Conservation (phyloP, 2,329 filamentous ascomycete species). For the Arthrocladium fulminans region DNA sequence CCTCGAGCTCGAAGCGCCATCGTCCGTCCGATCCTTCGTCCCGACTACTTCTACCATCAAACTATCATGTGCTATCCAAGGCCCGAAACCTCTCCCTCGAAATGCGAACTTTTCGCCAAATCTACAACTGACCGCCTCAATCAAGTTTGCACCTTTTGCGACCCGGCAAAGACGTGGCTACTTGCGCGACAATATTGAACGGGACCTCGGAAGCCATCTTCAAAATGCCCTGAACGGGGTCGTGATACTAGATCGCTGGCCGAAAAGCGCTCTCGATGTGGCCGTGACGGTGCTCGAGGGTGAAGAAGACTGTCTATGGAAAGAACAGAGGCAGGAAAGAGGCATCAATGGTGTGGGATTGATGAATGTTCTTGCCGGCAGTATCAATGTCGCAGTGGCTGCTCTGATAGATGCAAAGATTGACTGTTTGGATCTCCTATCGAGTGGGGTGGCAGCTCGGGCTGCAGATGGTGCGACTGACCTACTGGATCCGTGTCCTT, state of each 20-base stretch:
- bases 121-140: conserved; percentile 80
- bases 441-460: conserved; percentile 71
- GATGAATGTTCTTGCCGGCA: conserved; percentile 86
- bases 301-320: conserved; percentile 64
- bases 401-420: conserved; percentile 92
- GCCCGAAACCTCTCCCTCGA: conserved; percentile 79
- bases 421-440: conserved; percentile 84
- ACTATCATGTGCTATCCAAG: conserved; percentile 85
- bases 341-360: conserved; percentile 65
- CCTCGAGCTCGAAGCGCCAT: conserved; percentile 43
- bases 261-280: conserved; percentile 96
- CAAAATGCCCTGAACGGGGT: conserved; percentile 84
- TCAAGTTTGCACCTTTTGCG: conserved; percentile 95
- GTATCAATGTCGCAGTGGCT: conserved; percentile 86
- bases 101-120: conserved; percentile 89
- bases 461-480: conserved; percentile 38
- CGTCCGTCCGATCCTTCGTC: conserved; percentile 39
- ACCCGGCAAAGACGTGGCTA: conserved; percentile 75
- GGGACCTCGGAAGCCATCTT: conserved; percentile 81
- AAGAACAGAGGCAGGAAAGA: conserved; percentile 35
- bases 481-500: conserved; percentile 66
- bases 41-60: conserved; percentile 63
- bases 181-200: conserved; percentile 72
- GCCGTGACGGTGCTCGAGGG: conserved; percentile 88
- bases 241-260: conserved; percentile 89